Conservation (phyloP, 2,329 filamentous ascomycete genomes). For the Arthroderma uncinatum region DNA sequence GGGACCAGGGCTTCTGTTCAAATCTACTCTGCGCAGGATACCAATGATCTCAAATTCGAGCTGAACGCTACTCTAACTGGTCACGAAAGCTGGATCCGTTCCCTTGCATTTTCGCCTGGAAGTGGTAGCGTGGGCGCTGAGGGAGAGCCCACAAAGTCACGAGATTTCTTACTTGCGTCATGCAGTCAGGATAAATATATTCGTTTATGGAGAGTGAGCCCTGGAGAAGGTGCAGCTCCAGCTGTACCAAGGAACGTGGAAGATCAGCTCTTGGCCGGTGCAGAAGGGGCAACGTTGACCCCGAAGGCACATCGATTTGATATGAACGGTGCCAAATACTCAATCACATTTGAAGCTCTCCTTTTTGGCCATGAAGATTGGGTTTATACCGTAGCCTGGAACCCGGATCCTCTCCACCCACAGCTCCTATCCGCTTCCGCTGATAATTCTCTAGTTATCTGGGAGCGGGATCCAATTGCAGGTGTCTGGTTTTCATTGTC, state of each 20-base stretch:
- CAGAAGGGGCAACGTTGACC: slow-evolving; percentile 57
- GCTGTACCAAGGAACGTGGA: slow-evolving; percentile 20
- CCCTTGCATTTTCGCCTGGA: slow-evolving; percentile 59
- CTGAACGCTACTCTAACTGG: slow-evolving; percentile 69
- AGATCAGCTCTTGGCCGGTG: slow-evolving; percentile 27
- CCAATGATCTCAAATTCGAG: slow-evolving; percentile 44
- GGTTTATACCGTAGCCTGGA: slow-evolving; percentile 85
- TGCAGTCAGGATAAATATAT: slow-evolving; percentile 97
- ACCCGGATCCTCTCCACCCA: slow-evolving; percentile 43
- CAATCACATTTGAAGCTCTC: slow-evolving; percentile 84
- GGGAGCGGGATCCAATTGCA: slow-evolving; percentile 72
- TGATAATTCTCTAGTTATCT: slow-evolving; percentile 88
- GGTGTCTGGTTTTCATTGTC: slow-evolving; percentile 85
- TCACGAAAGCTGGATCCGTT: slow-evolving; percentile 91
- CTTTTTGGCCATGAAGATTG: slow-evolving; percentile 94
- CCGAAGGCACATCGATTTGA: slow-evolving; percentile 80
- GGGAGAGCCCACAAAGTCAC: slow-evolving; percentile 44
- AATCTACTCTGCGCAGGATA: slow-evolving; percentile 53
- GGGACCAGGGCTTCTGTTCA: slow-evolving; percentile 78
- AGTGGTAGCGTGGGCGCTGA: not conserved
- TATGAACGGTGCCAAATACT: slow-evolving; percentile 52
- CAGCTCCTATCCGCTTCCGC: slow-evolving; percentile 83
- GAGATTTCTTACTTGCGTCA: slow-evolving; percentile 74
- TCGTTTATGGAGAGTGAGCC: slow-evolving; percentile 76
- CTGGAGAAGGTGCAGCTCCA: slow-evolving; percentile 48